Evolutionary conservation across 73 alveolate species (phyloP).

Genomic region (Paramecium sonneborni): DNA sequence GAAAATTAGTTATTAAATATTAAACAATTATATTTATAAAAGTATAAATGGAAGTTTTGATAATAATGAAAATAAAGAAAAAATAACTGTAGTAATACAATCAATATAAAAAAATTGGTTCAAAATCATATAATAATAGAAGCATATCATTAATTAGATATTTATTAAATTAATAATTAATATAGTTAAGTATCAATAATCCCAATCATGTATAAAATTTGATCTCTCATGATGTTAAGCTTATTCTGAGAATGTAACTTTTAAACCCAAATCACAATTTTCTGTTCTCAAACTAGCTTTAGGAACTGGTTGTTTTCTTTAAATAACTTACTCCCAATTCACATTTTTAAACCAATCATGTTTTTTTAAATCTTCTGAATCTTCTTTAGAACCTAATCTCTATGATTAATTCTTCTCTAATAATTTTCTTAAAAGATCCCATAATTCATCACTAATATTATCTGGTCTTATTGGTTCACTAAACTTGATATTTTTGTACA

Average conservation of each 20-base stretch:
- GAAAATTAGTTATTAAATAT: too few species aligned
- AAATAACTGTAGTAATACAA: too few species aligned
- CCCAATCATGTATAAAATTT: conserved; percentile 40
- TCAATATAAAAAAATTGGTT: too few species aligned
- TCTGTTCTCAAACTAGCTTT: conserved; percentile 63
- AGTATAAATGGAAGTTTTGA: too few species aligned
- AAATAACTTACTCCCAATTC: conserved; percentile 88
- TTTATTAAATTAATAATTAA: neutral
- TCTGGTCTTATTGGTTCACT: conserved; percentile 87
- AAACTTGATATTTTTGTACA: conserved; percentile 82
- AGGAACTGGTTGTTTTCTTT: conserved; percentile 86
- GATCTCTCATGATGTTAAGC: neutral
- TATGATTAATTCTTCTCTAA: conserved; percentile 87
- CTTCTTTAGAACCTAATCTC: conserved; percentile 90
- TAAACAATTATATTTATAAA: too few species aligned
- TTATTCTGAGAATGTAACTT: conserved; percentile 11
- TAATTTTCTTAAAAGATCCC: conserved; percentile 67
- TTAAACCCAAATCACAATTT: neutral
- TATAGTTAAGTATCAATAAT: conserved; percentile 19
- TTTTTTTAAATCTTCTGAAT: conserved; percentile 87
- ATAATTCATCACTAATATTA: conserved; percentile 80
- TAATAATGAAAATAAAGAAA: too few species aligned
- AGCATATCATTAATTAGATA: conserved; percentile 12
- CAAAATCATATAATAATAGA: too few species aligned
- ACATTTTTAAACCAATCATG: conserved; percentile 93